Evolutionary conservation across 129 eudicot species (phyloP).

Genomic region (Deinandra increscens): DNA sequence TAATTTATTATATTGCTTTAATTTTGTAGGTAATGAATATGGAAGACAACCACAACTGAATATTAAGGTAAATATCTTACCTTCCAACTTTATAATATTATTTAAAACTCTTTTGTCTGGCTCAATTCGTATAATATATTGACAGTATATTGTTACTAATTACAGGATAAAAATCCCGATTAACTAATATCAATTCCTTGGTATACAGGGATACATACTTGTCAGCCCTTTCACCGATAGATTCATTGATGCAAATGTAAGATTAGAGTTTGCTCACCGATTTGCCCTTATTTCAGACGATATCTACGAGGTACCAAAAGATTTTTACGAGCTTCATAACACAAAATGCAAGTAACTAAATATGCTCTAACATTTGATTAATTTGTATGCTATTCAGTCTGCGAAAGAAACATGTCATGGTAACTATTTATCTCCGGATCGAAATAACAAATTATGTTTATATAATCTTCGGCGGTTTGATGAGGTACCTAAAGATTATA

Average conservation of each 20-base stretch:
- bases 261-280: not conserved
- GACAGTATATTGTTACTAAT: too few species aligned
- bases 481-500: conserved; percentile 16
- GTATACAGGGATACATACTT: not conserved
- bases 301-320: not conserved
- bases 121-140: too few species aligned
- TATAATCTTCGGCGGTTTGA: conserved; percentile 14
- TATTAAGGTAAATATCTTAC: too few species aligned
- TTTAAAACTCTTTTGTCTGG: too few species aligned
- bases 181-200: not conserved
- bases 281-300: conserved; percentile 1
- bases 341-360: not conserved
- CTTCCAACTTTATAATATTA: too few species aligned
- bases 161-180: too few species aligned
- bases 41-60: too few species aligned
- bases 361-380: not conserved
- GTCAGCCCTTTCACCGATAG: not conserved
- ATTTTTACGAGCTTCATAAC: not conserved
- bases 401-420: conserved; percentile 17
- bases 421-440: conserved; percentile 18
- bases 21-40: too few species aligned
- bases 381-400: conserved; percentile 19
- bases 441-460: conserved; percentile 4
- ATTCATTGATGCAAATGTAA: not conserved
- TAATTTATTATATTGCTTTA: too few species aligned